Conservation (phyloP, 169 alveolate genomes). For the Plasmodium malariae region DNA sequence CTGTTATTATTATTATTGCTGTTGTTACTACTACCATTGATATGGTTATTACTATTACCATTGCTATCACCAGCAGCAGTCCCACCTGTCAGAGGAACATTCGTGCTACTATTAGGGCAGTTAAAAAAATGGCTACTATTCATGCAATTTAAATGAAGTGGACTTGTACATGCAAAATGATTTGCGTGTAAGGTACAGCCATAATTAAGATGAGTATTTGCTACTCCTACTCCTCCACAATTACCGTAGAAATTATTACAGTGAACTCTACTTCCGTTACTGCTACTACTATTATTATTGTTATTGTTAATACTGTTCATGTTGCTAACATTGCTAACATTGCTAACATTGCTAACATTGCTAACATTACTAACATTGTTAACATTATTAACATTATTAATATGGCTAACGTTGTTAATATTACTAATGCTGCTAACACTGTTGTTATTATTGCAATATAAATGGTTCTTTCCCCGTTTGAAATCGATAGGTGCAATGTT, state of each 20-base stretch:
- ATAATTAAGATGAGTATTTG: neutral
- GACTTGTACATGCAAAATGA: neutral
- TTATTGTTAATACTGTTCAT: too few species aligned
- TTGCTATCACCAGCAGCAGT: neutral
- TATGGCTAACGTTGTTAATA: neutral
- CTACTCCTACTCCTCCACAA: conserved; percentile 8
- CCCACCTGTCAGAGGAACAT: too few species aligned
- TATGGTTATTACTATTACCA: neutral
- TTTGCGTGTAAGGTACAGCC: neutral
- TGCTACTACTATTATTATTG: too few species aligned
- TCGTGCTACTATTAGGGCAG: neutral
- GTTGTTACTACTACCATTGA: neutral
- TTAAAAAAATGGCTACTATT: neutral
- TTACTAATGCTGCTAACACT: neutral
- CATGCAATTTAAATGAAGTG: conserved; percentile 4
- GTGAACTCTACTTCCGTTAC: conserved; percentile 5
- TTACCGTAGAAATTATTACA: too few species aligned
- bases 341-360: neutral
- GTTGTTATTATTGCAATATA: neutral
- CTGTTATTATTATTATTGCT: neutral
- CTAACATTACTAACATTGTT: conserved; percentile 1
- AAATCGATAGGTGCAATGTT: too few species aligned
- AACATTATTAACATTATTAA: too few species aligned
- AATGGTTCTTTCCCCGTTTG: too few species aligned
- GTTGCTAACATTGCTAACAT: neutral